phyloP scores from a whole-genome alignment of 345 rosid species.

The Adansonia digitata region DNA sequence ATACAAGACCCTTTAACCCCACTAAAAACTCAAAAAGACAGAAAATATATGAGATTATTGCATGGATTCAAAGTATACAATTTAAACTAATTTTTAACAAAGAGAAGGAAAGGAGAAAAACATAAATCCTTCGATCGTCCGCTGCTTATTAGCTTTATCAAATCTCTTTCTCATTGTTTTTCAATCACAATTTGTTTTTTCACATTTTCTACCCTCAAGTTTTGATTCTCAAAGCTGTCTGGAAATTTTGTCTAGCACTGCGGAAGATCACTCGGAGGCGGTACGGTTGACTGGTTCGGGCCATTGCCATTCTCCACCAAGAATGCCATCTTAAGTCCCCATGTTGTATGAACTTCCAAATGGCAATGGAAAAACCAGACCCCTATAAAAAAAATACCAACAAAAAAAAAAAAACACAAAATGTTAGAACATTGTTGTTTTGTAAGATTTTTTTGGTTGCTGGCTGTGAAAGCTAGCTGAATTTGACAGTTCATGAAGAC shows the following conservation, averaged over 20 bases:
- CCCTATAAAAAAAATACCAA: too few relatives aligned
- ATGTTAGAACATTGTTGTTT: not conserved
- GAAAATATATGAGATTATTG: not conserved
- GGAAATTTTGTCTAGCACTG: conserved; percentile 32
- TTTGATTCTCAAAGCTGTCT: conserved; percentile 8
- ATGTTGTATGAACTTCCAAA: conserved; percentile 77
- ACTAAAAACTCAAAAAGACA: not conserved
- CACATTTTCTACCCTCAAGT: not conserved
- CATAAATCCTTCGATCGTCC: not conserved
- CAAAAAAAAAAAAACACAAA: not conserved
- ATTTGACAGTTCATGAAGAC: not conserved
- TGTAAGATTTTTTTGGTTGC: not conserved
- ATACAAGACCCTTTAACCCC: not conserved
- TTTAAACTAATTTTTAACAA: not conserved
- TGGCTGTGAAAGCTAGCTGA: not conserved
- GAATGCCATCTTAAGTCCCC: conserved; percentile 87
- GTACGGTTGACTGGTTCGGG: conserved; percentile 48
- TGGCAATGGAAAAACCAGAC: conserved; percentile 85
- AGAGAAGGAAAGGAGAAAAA: not conserved
- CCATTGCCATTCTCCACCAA: conserved; percentile 65
- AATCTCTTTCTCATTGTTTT: not conserved
- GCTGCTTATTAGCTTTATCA: not conserved
- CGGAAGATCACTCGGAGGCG: conserved; percentile 82
- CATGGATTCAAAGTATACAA: not conserved
- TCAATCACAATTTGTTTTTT: not conserved